Percentiles rank a stretch among this genome's conserved stretches.
Evolutionary conservation across 768 basidiomycete genomes (phyloP).

Genomic region (Lactifluus hygrophoroides): DNA sequence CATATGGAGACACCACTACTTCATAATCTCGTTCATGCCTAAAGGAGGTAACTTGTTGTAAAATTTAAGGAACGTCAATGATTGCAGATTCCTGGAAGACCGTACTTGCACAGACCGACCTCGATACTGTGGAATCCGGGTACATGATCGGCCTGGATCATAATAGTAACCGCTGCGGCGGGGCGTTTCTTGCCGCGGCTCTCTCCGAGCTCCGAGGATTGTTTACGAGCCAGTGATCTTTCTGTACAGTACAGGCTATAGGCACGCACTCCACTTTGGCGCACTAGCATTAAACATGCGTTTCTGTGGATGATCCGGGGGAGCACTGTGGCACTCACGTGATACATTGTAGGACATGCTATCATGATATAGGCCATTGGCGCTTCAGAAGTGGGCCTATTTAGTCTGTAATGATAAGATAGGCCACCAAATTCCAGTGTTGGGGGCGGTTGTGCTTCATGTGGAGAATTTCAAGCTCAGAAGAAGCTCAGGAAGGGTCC

Average conservation of each 20-base stretch:
- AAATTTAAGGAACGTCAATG: background rate
- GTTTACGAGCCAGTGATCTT: background rate
- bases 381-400: background rate
- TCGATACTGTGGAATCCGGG: background rate
- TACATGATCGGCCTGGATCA: background rate
- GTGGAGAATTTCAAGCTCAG: background rate
- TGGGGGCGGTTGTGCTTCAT: background rate
- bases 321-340: background rate
- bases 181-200: background rate
- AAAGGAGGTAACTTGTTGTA: background rate
- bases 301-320: background rate
- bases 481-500: no score
- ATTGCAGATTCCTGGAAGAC: background rate
- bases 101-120: background rate
- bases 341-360: background rate
- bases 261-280: background rate
- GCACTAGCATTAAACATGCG: background rate
- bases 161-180: background rate
- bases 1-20: background rate
- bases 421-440: background rate
- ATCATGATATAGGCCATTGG: background rate
- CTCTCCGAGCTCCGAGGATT: background rate
- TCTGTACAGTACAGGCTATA: no score
- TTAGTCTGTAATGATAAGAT: background rate
- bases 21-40: background rate